Evolutionary conservation across 805 yeast genomes (phyloP).

Genomic region (Dipodascus geniculatus): DNA sequence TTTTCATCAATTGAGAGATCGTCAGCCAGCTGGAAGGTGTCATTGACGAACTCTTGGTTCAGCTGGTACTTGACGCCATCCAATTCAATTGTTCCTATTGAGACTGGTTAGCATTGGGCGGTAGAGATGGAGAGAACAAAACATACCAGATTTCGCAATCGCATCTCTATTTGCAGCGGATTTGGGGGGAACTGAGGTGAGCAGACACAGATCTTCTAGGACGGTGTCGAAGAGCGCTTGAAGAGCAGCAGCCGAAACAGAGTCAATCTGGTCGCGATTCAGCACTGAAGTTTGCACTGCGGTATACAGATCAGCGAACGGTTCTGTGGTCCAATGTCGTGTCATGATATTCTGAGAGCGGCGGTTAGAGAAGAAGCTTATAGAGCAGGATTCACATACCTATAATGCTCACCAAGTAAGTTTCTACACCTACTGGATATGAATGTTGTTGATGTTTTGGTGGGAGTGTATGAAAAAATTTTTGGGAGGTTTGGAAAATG

Average conservation of each 20-base stretch:
- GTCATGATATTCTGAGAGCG: neutral
- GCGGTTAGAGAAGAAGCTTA: neutral
- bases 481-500: neutral
- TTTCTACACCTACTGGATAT: too few species aligned
- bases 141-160: constrained; percentile 20
- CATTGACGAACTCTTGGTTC: constrained; percentile 52
- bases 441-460: too few species aligned
- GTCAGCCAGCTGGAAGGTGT: constrained; percentile 46
- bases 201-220: constrained; percentile 24
- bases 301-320: constrained; percentile 20
- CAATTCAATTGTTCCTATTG: constrained; percentile 33
- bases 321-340: constrained; percentile 25
- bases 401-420: neutral
- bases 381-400: neutral
- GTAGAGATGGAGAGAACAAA: neutral
- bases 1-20: constrained; percentile 69
- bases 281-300: constrained; percentile 11
- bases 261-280: constrained; percentile 4
- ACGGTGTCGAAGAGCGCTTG: constrained; percentile 13
- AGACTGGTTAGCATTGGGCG: neutral
- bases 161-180: constrained; percentile 24
- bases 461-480: neutral
- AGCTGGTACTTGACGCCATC: constrained; percentile 45
- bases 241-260: constrained; percentile 2
- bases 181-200: constrained; percentile 28